Percentiles rank a stretch among this genome's conserved stretches.
Conservation (phyloP, 225 moss, liverwort and hornwort species). For the Polytrichum formosum region DNA sequence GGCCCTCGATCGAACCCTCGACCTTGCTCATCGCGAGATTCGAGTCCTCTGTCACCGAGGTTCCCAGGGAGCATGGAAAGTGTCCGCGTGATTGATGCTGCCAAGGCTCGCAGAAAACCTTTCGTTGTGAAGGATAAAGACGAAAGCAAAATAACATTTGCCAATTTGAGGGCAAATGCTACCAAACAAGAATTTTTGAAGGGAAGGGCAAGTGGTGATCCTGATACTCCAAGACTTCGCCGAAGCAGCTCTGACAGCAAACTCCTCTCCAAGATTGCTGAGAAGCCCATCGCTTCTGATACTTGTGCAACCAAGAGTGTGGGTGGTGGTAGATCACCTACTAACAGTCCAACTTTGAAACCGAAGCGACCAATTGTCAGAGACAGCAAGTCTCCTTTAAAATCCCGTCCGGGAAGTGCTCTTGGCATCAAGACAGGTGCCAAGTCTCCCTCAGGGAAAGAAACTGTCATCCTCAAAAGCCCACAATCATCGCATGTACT, state of each 20-base stretch:
- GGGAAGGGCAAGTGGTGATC: constrained; percentile 59
- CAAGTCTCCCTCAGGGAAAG: constrained; percentile 17
- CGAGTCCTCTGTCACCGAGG: constrained; percentile 23
- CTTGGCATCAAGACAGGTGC: constrained; percentile 13
- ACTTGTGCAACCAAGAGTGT: constrained; percentile 12
- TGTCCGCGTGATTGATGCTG: constrained; percentile 17
- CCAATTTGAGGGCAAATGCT: constrained; percentile 31
- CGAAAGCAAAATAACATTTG: constrained; percentile 42
- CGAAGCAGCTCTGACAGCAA: constrained; percentile 52
- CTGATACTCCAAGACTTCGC: constrained; percentile 48
- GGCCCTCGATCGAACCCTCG: constrained; percentile 16
- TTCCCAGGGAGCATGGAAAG: constrained; percentile 19
- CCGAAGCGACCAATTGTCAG: constrained; percentile 25
- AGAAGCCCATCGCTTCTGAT: constrained; percentile 25
- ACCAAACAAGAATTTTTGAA: constrained; percentile 62
- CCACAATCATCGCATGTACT: constrained; percentile 8
- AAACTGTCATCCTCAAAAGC: constrained; percentile 8
- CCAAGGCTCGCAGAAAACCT: constrained; percentile 30
- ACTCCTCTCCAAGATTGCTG: constrained; percentile 41
- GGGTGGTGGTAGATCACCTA: constrained; percentile 11
- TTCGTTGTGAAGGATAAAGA: constrained; percentile 38
- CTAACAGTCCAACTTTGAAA: constrained; percentile 23
- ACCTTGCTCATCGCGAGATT: constrained; percentile 25
- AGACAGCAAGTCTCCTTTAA: constrained; percentile 33
- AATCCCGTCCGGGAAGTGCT: constrained; percentile 22